Percentiles rank a stretch among this genome's conserved stretches.
These are phyloP conservation scores for Lizanozyma gosingica DNA, from an alignment of 1,139 yeast species.

Conservation along the genomic window DNA sequence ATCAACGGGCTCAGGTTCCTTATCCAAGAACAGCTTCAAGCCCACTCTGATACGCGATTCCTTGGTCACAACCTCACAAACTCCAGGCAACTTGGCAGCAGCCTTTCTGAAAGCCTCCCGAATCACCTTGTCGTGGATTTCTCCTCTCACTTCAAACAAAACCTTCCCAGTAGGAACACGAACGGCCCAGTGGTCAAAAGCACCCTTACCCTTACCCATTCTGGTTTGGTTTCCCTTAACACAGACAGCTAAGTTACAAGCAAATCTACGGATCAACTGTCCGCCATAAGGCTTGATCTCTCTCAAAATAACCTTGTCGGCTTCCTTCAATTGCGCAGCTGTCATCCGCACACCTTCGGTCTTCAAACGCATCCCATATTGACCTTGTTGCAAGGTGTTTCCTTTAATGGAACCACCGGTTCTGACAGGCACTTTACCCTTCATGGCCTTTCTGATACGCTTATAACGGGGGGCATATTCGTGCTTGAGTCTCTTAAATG, in stretches of 20 bases:
- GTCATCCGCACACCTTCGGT: conserved; percentile 78
- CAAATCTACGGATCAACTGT: conserved; percentile 67
- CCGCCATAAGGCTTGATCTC: conserved; percentile 69
- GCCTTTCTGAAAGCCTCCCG: conserved; percentile 90
- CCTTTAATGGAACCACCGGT: conserved; percentile 94
- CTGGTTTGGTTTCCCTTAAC: conserved; percentile 97
- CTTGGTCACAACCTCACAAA: conserved; percentile 72
- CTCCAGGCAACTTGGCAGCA: conserved; percentile 86
- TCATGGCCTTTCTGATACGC: conserved; percentile 71
- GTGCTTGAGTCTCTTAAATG: conserved; percentile 51
- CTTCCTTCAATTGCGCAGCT: conserved; percentile 89
- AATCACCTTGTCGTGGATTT: conserved; percentile 82
- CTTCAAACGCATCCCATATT: conserved; percentile 78
- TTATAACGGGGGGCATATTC: conserved; percentile 83
- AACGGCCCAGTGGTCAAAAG: conserved; percentile 94
- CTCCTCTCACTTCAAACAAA: conserved; percentile 73
- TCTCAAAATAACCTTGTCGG: conserved; percentile 78
- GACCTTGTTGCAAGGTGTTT: conserved; percentile 70
- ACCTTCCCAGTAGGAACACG: conserved; percentile 95
- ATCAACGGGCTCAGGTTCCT: conserved; percentile 38
- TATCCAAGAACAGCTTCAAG: conserved; percentile 36
- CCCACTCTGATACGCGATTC: conserved; percentile 69
- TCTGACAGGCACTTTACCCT: conserved; percentile 91
- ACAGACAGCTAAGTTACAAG: conserved; percentile 85
- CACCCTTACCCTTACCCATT: conserved; percentile 99